Evolutionary conservation across 345 rosid species (phyloP), one percentile per base, ranked within the genome.

Genomic region (Excoecaria cochinchinensis): DNA sequence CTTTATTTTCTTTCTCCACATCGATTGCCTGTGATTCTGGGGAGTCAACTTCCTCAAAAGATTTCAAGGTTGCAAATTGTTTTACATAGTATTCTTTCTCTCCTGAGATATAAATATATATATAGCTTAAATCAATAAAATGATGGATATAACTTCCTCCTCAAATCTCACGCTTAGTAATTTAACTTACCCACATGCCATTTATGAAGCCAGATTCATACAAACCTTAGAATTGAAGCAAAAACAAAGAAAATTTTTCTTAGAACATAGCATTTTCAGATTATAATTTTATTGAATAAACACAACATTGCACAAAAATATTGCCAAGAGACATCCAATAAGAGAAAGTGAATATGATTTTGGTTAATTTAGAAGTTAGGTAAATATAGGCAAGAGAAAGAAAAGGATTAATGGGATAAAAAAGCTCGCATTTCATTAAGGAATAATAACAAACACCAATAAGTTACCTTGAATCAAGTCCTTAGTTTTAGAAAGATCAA

Each of bases 21-120:
- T 52, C 2, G 24, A 12, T 1, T 63, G 78, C 82, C 0, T 84
- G 77, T 31, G 57, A 72, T 65, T 83, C 65, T 59, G 85, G 52
- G 63, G 79, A 69, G 69, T 94, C 98, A 51, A 88, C 96, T 72
- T 88, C 96, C 79, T 89, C 83, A 12, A 84, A 84, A 14, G 84
- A 76, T 71, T 69, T 81, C 52, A 84, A 55, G 6, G 79, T 84
- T 5, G 78, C 81, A 59, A 81, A 73, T 64, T 79, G 87, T 51
- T 60, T 84, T 59, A 78, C 81, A 63, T 84, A 81, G 83, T 84
- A 84, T 51, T 81, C 77, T 69, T 79, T 84, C 81, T 81, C 87
- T 40, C 79, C 87, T 84, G 62, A 40, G 22, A 19, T 8, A 36
- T 46, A 31, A 31, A 0, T 10, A 42, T 31, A 17, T 36, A 25